A percentile compares a stretch with the other conserved stretches of the same genome.
phyloP scores from a whole-genome alignment of 208 protist species.

The Vickermania spadyakhi region DNA sequence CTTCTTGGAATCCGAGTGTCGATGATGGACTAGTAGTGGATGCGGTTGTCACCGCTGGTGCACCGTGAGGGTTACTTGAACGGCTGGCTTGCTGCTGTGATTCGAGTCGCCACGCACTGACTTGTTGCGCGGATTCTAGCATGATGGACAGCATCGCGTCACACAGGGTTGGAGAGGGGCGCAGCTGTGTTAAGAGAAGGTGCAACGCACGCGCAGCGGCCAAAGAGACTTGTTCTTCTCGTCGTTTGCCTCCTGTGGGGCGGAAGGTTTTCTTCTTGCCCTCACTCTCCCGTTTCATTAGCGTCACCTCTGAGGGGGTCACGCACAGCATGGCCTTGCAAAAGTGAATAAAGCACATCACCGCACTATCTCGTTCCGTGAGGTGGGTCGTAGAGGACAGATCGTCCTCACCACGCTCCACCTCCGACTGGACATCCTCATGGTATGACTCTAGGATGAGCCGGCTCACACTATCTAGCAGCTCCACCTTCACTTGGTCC shows the following conservation, averaged over 20 bases:
- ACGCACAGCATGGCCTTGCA: slow-evolving; percentile 16
- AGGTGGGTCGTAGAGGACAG: not conserved
- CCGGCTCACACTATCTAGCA: slow-evolving; percentile 7
- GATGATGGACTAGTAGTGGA: no score
- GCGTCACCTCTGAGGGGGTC: slow-evolving; percentile 1
- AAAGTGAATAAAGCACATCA: slow-evolving; percentile 29
- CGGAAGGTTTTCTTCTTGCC: not conserved
- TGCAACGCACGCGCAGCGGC: slow-evolving; percentile 51
- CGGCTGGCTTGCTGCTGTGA: no score
- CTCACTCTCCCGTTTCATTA: slow-evolving; percentile 19
- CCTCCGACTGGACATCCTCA: not conserved
- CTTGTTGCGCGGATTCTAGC: no score
- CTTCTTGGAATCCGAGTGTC: no score
- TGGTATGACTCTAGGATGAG: not conserved
- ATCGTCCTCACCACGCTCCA: not conserved
- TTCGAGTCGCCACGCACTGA: no score
- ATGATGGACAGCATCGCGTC: not conserved
- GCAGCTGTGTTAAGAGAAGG: slow-evolving; percentile 35
- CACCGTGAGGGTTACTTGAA: no score
- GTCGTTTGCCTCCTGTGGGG: not conserved
- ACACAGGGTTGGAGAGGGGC: slow-evolving; percentile 7
- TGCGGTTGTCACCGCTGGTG: no score
- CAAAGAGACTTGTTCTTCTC: slow-evolving; percentile 25
- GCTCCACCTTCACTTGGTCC: slow-evolving; percentile 1
- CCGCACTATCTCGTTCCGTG: not conserved